Base-by-base conservation (phyloP, 2,329 filamentous ascomycete species). In the Colletotrichum somersetense region DNA sequence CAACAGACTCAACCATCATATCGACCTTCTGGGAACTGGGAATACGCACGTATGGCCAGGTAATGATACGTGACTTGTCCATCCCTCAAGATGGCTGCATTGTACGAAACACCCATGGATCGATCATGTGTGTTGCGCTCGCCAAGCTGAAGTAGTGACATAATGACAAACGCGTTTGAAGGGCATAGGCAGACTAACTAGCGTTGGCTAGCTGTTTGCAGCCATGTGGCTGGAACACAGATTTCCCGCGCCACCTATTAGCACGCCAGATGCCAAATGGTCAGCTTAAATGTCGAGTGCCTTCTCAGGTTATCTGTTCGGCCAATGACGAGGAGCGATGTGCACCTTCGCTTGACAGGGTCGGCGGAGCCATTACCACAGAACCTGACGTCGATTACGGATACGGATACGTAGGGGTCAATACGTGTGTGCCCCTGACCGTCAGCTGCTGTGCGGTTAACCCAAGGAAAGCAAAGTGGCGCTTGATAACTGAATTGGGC, bases 41-140 rank as follows among this genome's bases (percentile, higher is more conserved):
- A 55, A 46, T 64, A 69, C 69, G 59, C 53, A 46, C 59, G 53
- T 69, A 65, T 18, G 23, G 57, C n/a, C 35, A 30, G 38, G 40
- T 63, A 59, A 35, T 58, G 69, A 68, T 58, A 26, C 38, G 59
- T 18, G 46, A 50, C 18, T 50, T 59, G 30, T 30, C 20, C 46
- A 20, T 23, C 35, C 33, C 38, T n/a, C 58, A 55, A 42, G 66
- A 61, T 50, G 20, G 11, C 30, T 69, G 40, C 61, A 46, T 44
- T 38, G 26, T 35, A 55, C 55, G 30, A 44, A 52, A 40, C 20
- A 23, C 23, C 61, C 38, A 18, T 8, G 33, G 20, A 65, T 70
- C 53, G 42, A 59, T 48, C 12, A 38, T 23, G 35, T 23, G 35
- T 33, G 44, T 8, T 10, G 7, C 10, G 12, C 30, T 35, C 38